phyloP scores from a whole-genome alignment of 2,329 filamentous ascomycete species.

The Stachybotrys chlorohalonatus region DNA sequence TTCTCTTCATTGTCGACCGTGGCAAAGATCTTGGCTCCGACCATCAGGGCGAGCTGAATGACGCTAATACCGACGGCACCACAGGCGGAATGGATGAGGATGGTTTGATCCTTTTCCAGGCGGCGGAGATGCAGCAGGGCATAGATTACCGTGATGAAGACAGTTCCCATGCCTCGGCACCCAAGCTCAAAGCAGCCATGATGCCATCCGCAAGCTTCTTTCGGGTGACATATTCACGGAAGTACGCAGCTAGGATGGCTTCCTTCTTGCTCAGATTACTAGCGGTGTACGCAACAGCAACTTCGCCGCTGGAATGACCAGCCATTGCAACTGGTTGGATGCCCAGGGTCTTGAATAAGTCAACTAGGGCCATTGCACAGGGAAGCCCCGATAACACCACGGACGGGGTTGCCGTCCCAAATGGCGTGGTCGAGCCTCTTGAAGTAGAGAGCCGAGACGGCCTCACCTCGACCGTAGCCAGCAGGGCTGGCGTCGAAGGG shows the following conservation, averaged over 20 bases:
- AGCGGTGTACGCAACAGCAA: conserved; percentile 22
- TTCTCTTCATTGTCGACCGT: not conserved
- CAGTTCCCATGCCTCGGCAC: not conserved
- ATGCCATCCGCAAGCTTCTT: conserved; percentile 6
- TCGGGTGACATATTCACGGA: conserved; percentile 14
- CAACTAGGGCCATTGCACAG: conserved; percentile 11
- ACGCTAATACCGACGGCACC: not conserved
- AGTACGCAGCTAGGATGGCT: conserved; percentile 19
- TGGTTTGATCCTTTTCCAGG: not conserved
- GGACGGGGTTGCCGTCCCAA: conserved; percentile 25
- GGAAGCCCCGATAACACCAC: conserved; percentile 19
- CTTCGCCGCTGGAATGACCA: conserved; percentile 27
- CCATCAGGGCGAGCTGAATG: not conserved
- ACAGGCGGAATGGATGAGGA: not conserved
- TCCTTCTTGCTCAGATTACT: conserved; percentile 7
- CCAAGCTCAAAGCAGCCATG: conserved; percentile 20
- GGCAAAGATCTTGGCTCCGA: not conserved
- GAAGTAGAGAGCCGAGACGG: conserved; percentile 25
- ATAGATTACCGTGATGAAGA: not conserved
- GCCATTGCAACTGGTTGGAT: conserved; percentile 16
- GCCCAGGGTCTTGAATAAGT: conserved; percentile 1
- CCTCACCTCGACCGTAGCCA: conserved; percentile 19
- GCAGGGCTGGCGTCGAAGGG: conserved; percentile 4
- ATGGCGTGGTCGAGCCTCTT: conserved; percentile 31
- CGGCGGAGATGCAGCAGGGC: not conserved